phyloP scores from a whole-genome alignment of 2,329 filamentous ascomycete genomes.

The Drechslerella stenobrocha region DNA sequence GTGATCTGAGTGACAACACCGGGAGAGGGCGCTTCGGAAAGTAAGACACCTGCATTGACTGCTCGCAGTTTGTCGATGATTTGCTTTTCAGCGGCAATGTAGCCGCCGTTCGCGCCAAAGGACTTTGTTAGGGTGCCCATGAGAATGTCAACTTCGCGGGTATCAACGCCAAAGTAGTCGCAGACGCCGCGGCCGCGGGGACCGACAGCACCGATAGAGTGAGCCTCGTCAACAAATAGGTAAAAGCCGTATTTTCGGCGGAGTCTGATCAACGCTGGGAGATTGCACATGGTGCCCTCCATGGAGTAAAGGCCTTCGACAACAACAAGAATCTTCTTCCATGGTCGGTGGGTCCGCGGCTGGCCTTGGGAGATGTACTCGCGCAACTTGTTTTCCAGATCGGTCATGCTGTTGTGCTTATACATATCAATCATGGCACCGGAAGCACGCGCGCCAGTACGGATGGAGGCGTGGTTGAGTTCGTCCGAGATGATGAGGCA shows the following conservation, averaged over 20 bases:
- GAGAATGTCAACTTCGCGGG: conserved; percentile 84
- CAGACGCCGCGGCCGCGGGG: conserved; percentile 88
- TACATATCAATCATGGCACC: conserved; percentile 94
- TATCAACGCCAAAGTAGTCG: conserved; percentile 93
- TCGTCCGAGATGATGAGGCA: conserved; percentile 95
- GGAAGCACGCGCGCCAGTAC: conserved; percentile 88
- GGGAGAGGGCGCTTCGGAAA: conserved; percentile 83
- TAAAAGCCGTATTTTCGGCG: conserved; percentile 98
- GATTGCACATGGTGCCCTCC: conserved; percentile 98
- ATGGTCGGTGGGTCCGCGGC: conserved; percentile 94
- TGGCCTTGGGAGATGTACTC: conserved; percentile 96
- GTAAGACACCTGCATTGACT: conserved; percentile 82
- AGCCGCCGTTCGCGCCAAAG: conserved; percentile 96
- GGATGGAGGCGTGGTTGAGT: conserved; percentile 96
- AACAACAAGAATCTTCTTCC: conserved; percentile 98
- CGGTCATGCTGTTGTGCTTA: conserved; percentile 93
- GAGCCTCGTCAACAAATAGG: conserved; percentile 93
- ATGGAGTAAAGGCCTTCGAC: conserved; percentile 98
- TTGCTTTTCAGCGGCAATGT: conserved; percentile 83
- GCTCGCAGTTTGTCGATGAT: conserved; percentile 89
- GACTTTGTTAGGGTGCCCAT: conserved; percentile 99
- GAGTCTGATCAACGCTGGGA: conserved; percentile 82
- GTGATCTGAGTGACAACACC: conserved; percentile 89
- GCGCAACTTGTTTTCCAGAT: conserved; percentile 81
- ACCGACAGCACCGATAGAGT: conserved; percentile 90